Evolutionary conservation across 768 basidiomycete species (phyloP), one percentile per base, ranked within the genome.

Genomic region (Leccinum variicolor): DNA sequence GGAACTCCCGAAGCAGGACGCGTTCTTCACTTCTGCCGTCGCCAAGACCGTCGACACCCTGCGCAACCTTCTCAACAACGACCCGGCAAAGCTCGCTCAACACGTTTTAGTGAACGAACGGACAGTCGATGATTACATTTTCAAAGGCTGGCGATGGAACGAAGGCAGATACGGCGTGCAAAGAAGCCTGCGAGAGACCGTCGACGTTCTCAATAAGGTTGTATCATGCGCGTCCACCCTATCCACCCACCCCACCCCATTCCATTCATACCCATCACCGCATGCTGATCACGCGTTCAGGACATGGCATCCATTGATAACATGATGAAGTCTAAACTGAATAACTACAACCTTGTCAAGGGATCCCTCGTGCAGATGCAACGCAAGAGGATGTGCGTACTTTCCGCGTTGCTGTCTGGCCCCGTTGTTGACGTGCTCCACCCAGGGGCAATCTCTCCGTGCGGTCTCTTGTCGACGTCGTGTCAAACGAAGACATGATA

Each of bases 271-370:
- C 57, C 53, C 17, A 43, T 50, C 45, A 28, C 66, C 52, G 62
- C 69, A 67, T 60, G 57, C 62, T 64, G 0, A 66, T 43, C 68
- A 64, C 68, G 55, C 62, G 55, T 52, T 46, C 54, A 71, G 95
- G 97, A 98, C 80, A 92, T 96, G 85, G 79, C 79, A 23, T 93
- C 92, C 21, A 94, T 98, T 61, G 97, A 99, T 73, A 91, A 90
- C 68, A 86, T 90, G 39, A 90, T 97, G 83, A 96, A 96, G 77
- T 78, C 85, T 43, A 98, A 97, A 74, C 75, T 94, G 41, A 90
- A 87, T 65, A 88, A 85, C 68, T 99, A 99, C 74, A 95, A 94
- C 69, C 76, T 96, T 13, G 90, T 93, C 50, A 99, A 99, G 73
- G 96, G 96, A 0, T 87, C 91, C 49, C 78, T 98, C 52, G 84